Evolutionary conservation across 345 rosid genomes (phyloP).

Genomic region (Eucalyptus brandiana): DNA sequence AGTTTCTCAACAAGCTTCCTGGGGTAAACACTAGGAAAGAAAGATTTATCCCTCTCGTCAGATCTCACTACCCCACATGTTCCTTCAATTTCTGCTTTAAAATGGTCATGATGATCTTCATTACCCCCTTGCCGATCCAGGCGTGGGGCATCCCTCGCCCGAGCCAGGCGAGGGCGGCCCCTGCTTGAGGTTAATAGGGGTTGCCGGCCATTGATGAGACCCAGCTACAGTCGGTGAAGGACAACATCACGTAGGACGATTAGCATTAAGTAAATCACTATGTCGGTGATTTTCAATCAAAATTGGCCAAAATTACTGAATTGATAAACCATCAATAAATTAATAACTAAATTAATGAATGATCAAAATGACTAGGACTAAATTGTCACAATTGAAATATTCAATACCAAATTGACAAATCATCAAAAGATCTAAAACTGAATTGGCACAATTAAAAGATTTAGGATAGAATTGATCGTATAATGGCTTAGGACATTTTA

Average conservation of each 20-base stretch:
- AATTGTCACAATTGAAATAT: not conserved
- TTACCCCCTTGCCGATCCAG: not conserved
- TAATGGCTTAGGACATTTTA: too few species aligned
- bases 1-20: not conserved
- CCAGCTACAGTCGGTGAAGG: not conserved
- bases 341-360: not conserved
- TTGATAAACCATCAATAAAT: not conserved
- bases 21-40: not conserved
- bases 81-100: not conserved
- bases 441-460: not conserved
- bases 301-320: fast-evolving
- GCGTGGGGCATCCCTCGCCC: not conserved
- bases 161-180: not conserved
- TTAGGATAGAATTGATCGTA: fast-evolving
- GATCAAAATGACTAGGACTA: not conserved
- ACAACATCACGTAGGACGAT: not conserved
- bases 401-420: too few species aligned
- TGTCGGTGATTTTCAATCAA: too few species aligned
- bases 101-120: not conserved
- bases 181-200: not conserved
- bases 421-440: fast-evolving
- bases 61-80: not conserved
- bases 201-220: not conserved
- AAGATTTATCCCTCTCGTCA: not conserved
- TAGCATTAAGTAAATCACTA: too few species aligned